Conservation (phyloP, 148 eudicot species). For the Fagopyrum esculentum region DNA sequence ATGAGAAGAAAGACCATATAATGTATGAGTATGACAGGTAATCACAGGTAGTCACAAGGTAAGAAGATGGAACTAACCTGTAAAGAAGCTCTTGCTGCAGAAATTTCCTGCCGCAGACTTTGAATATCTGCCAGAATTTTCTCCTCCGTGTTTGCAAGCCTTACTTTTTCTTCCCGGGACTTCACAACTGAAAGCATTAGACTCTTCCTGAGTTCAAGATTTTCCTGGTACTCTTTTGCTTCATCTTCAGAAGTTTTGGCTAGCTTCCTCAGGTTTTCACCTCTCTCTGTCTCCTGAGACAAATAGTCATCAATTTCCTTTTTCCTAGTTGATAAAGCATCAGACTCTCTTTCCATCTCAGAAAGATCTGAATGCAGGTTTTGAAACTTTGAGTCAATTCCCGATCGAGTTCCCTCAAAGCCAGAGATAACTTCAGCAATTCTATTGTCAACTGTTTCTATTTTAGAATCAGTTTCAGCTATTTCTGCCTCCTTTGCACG, state of each 20-base stretch:
- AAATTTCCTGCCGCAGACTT: conserved; percentile 44
- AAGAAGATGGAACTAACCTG: conserved; percentile 41
- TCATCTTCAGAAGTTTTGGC: conserved; percentile 40
- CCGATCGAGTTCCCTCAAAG: conserved; percentile 44
- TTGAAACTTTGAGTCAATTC: conserved; percentile 29
- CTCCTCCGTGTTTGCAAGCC: conserved; percentile 52
- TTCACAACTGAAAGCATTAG: conserved; percentile 36
- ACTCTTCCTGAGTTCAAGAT: conserved; percentile 41
- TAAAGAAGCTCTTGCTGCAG: conserved; percentile 57
- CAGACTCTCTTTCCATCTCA: conserved; percentile 36
- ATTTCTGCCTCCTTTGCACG: conserved; percentile 65
- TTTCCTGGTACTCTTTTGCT: conserved; percentile 43
- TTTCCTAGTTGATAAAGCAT: conserved; percentile 41
- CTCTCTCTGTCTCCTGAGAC: conserved; percentile 38
- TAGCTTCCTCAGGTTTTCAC: conserved; percentile 39
- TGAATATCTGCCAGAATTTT: conserved; percentile 48
- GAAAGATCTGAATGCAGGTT: conserved; percentile 36
- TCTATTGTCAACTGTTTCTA: conserved; percentile 55
- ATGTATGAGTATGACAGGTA: neutral
- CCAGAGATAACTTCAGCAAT: conserved; percentile 45
- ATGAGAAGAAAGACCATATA: neutral
- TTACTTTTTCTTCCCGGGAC: conserved; percentile 44
- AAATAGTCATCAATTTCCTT: conserved; percentile 46
- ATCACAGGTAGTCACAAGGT: neutral
- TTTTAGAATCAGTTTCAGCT: conserved; percentile 43